These are phyloP conservation scores for Hortiboletus flavorubellus DNA, from an alignment of 768 basidiomycete species.

Conservation along the genomic window DNA sequence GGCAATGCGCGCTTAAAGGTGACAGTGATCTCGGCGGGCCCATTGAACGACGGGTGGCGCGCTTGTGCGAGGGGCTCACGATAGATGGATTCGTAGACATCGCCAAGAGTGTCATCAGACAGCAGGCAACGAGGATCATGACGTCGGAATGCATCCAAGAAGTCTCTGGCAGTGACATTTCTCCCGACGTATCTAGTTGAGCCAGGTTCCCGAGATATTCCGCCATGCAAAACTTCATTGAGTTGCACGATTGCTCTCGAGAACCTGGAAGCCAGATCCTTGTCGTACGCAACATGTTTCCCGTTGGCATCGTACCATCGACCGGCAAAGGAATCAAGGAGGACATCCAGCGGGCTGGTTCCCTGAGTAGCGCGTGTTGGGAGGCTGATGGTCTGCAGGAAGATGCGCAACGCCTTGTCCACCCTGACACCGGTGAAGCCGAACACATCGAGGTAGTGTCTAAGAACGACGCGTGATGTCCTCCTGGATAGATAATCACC, in stretches of 20 bases:
- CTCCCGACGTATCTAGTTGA: conserved; percentile 50
- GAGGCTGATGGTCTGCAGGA: conserved; percentile 79
- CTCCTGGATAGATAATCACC: conserved; percentile 81
- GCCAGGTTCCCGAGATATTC: conserved; percentile 61
- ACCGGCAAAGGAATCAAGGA: conserved; percentile 81
- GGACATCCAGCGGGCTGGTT: conserved; percentile 42
- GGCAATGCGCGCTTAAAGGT: conserved; percentile 75
- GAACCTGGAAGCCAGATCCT: conserved; percentile 72
- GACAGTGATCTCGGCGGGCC: conserved; percentile 51
- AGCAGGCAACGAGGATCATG: conserved; percentile 71
- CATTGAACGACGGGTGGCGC: conserved; percentile 41
- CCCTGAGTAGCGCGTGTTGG: conserved; percentile 41
- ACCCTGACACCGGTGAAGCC: conserved; percentile 79
- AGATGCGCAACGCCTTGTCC: conserved; percentile 86
- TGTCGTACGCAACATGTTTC: conserved; percentile 72
- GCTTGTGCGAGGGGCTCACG: conserved; percentile 73
- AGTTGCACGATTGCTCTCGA: conserved; percentile 82
- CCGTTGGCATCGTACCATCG: conserved; percentile 92
- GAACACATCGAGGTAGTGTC: conserved; percentile 85
- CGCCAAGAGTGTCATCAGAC: conserved; percentile 69
- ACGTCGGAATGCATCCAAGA: conserved; percentile 77
- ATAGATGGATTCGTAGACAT: conserved; percentile 75
- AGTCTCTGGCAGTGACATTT: conserved; percentile 70
- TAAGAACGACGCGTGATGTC: conserved; percentile 70
- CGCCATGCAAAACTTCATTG: conserved; percentile 82